Conservation (phyloP, 2,329 filamentous ascomycete species). For the Arachnopeziza araneosa region DNA sequence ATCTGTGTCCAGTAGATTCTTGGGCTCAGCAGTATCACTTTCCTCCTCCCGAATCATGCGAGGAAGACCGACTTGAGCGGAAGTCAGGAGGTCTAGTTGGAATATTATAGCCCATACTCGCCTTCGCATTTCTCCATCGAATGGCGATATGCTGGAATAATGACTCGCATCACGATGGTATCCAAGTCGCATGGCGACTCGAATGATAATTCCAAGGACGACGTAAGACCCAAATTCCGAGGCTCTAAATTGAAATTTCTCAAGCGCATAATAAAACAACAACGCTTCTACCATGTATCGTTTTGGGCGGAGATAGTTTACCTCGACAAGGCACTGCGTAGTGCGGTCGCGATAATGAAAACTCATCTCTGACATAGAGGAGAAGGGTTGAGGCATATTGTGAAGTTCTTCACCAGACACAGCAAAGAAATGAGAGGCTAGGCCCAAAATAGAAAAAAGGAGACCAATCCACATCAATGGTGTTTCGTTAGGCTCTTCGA, state of each 20-base stretch:
- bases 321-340: slow-evolving; percentile 44
- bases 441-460: slow-evolving; percentile 31
- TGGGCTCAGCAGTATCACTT: slow-evolving; percentile 54
- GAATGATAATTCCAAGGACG: slow-evolving; percentile 43
- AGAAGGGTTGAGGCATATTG: slow-evolving; percentile 25
- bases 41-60: slow-evolving; percentile 59
- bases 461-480: slow-evolving; percentile 46
- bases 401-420: slow-evolving; percentile 32
- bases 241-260: slow-evolving; percentile 43
- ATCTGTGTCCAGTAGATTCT: slow-evolving; percentile 59
- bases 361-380: slow-evolving; percentile 37
- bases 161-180: slow-evolving; percentile 52
- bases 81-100: slow-evolving; percentile 57
- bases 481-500: slow-evolving; percentile 14
- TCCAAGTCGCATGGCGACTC: slow-evolving; percentile 52
- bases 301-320: slow-evolving; percentile 44
- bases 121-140: slow-evolving; percentile 56
- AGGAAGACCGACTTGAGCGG: slow-evolving; percentile 61
- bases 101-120: slow-evolving; percentile 48
- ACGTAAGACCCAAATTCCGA: slow-evolving; percentile 49
- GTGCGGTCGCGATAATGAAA: slow-evolving; percentile 42
- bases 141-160: slow-evolving; percentile 40
- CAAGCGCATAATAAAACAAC: slow-evolving; percentile 44
- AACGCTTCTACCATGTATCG: slow-evolving; percentile 44
- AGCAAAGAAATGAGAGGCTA: slow-evolving; percentile 31